These are phyloP conservation scores for Candida ovalis DNA, from an alignment of 805 yeast species.

Conservation along the genomic window DNA sequence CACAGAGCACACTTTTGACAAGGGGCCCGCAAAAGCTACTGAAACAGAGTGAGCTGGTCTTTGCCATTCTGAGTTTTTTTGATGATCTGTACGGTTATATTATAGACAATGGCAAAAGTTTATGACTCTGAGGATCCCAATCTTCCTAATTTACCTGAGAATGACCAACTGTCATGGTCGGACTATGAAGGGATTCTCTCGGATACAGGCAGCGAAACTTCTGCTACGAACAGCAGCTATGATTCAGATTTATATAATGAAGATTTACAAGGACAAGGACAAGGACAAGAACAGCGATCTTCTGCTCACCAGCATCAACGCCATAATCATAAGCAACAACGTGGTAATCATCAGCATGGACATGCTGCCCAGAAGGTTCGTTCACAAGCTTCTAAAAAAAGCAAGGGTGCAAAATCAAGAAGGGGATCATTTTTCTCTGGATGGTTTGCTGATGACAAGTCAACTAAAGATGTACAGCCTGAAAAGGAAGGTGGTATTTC, in stretches of 20 bases:
- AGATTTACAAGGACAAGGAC: background rate
- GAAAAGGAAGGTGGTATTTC: too few relatives aligned
- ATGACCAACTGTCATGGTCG: constrained; percentile 29
- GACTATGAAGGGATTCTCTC: constrained; percentile 29
- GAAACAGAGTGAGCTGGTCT: too few relatives aligned
- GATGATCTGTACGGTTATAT: too few relatives aligned
- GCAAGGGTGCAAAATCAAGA: background rate
- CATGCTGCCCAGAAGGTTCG: too few relatives aligned
- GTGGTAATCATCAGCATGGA: background rate
- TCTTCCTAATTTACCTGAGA: constrained; percentile 36
- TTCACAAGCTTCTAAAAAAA: background rate
- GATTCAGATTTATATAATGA: background rate
- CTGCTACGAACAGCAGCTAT: background rate
- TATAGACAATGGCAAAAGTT: constrained; percentile 3
- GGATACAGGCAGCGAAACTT: constrained; percentile 7
- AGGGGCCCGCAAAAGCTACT: too few relatives aligned
- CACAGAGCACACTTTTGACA: too few relatives aligned
- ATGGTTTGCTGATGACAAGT: background rate
- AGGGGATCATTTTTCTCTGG: background rate
- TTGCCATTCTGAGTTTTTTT: too few relatives aligned
- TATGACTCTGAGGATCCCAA: constrained; percentile 41
- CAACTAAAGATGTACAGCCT: too few relatives aligned
- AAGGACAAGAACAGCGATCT: background rate
- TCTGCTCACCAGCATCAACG: background rate
- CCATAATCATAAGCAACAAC: background rate